Conservation (phyloP, 176 grass and related monocot species). For the Aegilops umbellulata region DNA sequence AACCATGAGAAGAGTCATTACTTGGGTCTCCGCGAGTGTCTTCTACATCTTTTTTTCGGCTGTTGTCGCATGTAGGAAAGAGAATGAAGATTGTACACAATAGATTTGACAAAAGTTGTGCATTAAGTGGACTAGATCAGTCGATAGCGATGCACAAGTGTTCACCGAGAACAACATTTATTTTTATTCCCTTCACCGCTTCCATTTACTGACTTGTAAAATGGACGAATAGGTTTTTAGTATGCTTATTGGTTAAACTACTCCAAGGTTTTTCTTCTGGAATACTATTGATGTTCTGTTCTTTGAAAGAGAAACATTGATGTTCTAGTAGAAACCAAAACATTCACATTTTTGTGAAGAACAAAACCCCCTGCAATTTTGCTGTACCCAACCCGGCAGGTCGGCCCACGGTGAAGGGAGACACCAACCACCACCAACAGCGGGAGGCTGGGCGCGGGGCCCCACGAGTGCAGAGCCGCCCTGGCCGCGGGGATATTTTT, state of each 20-base stretch:
- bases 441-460: background rate
- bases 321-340: background rate
- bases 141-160: background rate
- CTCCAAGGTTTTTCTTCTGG: background rate
- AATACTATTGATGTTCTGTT: background rate
- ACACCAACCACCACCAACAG: background rate
- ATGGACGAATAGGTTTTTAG: background rate
- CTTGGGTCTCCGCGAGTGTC: background rate
- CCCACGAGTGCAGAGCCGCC: background rate
- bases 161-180: background rate
- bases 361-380: background rate
- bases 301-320: background rate
- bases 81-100: background rate
- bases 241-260: background rate
- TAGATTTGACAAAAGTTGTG: background rate
- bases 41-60: too few relatives aligned
- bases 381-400: background rate
- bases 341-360: background rate
- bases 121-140: background rate
- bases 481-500: slow-evolving; percentile 37
- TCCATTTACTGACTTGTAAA: background rate
- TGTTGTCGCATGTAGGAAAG: background rate
- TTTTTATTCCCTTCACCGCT: background rate
- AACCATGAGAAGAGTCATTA: background rate
- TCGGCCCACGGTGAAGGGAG: background rate